Base-by-base conservation (phyloP, 2,329 filamentous ascomycete species). In the Botryotinia globosa region DNA sequence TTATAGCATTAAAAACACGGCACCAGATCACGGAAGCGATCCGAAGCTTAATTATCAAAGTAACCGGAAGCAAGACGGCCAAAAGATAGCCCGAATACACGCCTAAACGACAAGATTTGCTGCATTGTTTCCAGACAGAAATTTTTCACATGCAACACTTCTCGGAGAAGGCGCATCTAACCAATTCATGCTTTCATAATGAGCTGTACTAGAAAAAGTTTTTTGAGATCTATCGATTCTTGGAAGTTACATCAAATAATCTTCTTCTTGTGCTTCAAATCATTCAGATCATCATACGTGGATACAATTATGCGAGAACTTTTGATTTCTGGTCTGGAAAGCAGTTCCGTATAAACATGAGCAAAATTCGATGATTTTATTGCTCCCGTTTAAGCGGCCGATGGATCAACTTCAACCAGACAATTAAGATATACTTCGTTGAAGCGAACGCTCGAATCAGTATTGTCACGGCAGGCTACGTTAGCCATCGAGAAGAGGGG, bases 341-440 rank as follows among this genome's bases (percentile, higher is more conserved):
- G 67, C 29, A 79, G 74, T 72, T 70, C 39, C 51, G 74, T 74
- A 48, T 77, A 77, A 34, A 68, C 58, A n/a, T n/a, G n/a, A 10
- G 74, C 72, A 56, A 77, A 79, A 25, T 76, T 75, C 18, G 74
- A 74, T 29, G 76, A 70, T n/a, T 59, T 74, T 22, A 75, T 73
- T 18, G 65, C 54, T 16, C 74, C 74, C 16, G 58, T 51, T 48
- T 74, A 20, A 18, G 64, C 73, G 12, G 77, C 77, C 20, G 69
- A 75, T 5, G 72, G 76, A 70, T 80, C 79, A 6, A 77, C 73
- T 71, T 80, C 77, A 32, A 81, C 80, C 4, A 77, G 78, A 18
- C 77, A 76, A 64, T 56, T 75, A 3, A 84, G 80, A 69, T 81
- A 83, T n/a, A 83, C 76, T 72, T 84, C 83, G 71, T 83, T 82